Conservation (phyloP, 225 moss, liverwort and hornwort genomes). For the Marchantia paleacea region DNA sequence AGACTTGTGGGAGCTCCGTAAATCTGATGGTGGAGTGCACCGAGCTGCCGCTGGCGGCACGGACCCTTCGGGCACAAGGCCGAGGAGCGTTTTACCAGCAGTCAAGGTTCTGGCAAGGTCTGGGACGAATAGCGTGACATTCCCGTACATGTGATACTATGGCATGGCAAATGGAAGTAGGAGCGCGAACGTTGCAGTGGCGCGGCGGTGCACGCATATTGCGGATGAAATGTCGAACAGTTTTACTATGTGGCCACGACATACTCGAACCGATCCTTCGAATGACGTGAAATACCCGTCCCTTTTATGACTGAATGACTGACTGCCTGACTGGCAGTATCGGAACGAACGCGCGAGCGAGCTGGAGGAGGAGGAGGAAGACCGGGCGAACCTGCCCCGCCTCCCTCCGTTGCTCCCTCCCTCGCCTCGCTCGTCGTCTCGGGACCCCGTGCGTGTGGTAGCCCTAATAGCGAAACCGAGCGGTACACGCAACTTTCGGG, state of each 20-base stretch:
- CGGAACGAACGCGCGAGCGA: not conserved
- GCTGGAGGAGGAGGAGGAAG: not conserved
- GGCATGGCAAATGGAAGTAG: not conserved
- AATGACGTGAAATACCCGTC: slow-evolving; percentile 9
- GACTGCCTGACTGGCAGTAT: not conserved
- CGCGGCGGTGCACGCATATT: not conserved
- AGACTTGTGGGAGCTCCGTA: not conserved
- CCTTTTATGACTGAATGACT: not conserved
- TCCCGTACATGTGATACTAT: not conserved
- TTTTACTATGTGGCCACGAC: not conserved
- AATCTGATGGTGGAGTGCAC: not conserved
- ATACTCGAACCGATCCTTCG: not conserved
- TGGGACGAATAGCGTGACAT: not conserved
- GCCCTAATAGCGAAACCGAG: not conserved
- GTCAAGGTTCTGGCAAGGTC: not conserved
- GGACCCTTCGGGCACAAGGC: not conserved
- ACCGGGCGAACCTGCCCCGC: not conserved
- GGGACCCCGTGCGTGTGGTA: not conserved
- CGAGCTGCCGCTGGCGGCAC: not conserved
- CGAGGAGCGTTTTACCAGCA: not conserved
- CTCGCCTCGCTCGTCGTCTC: not conserved
- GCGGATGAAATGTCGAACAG: not conserved
- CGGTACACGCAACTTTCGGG: not conserved
- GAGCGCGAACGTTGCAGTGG: slow-evolving; percentile 5
- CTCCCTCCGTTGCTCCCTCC: not conserved